Base-by-base conservation (phyloP, 306 rosid species). In the Biancaea sappan region DNA sequence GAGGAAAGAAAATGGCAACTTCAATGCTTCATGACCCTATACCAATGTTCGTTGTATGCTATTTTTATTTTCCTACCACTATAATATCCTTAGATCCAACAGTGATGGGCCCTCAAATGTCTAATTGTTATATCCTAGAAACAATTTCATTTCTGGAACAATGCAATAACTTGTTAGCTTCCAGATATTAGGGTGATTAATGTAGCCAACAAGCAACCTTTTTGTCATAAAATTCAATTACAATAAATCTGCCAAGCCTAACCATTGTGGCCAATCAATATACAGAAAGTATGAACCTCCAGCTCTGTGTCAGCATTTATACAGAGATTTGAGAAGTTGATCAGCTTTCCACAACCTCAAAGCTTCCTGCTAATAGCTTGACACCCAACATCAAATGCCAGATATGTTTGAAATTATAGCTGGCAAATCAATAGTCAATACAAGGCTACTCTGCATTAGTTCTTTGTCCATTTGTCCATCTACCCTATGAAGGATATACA, bases 401-500 rank as follows among this genome's bases (percentile, higher is more conserved):
- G 19, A 40, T 29, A 41, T 29, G 53, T 59, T 57, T 63, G 78
- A 66, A 16, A 66, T 32, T 60, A 28, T n/a, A 28, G 40, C 63
- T 46, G 25, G 6, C 34, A 9, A 69, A 50, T 28, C 10, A 8
- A 21, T 34, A 11, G 16, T 67, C 28, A 44, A 69, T 46, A 25
- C 11, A 34, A 34, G 43, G 57, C 32, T 5, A 5, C n/a, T n/a
- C 31, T 57, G 75, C 62, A 35, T n/a, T 66, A 28, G 60, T 21
- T 76, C 58, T 41, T n/a, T n/a, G n/a, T 51, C 31, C 8, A 7
- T 48, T 40, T 11, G 43, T 79, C 43, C 43, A 7, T n/a, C n/a
- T n/a, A n/a, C n/a, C n/a, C n/a, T n/a, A n/a, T n/a, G n/a, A n/a
- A n/a, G n/a, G n/a, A n/a, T n/a, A n/a, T n/a, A n/a, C n/a, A n/a